Conservation (phyloP, 108 stramenopile species). For the Cyclotella sp. region DNA sequence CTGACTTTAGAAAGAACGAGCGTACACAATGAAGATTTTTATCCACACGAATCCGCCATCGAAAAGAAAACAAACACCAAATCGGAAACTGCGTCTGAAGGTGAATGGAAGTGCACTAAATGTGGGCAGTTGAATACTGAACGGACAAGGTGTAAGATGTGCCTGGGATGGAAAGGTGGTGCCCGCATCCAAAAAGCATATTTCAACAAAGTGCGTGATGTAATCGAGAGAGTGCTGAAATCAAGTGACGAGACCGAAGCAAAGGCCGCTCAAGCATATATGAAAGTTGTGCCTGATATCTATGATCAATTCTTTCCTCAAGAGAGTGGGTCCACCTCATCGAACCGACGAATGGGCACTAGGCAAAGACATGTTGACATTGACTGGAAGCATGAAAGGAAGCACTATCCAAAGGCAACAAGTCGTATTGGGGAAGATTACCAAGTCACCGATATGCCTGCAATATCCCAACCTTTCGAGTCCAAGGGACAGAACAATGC, state of each 20-base stretch:
- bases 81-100: constrained; percentile 19
- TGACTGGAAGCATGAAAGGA: constrained; percentile 74
- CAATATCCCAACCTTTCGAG: constrained; percentile 43
- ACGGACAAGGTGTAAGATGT: constrained; percentile 20
- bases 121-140: constrained; percentile 32
- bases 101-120: constrained; percentile 25
- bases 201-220: constrained; percentile 50
- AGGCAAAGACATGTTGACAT: constrained; percentile 29
- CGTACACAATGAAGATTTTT: neutral
- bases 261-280: constrained; percentile 53
- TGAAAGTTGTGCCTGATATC: constrained; percentile 17
- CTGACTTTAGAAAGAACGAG: constrained; percentile 16
- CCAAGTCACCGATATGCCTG: constrained; percentile 62
- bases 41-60: neutral
- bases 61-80: neutral
- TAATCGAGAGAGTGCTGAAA: constrained; percentile 56
- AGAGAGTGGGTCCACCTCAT: neutral
- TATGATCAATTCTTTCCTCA: constrained; percentile 16
- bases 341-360: constrained; percentile 13
- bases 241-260: constrained; percentile 40
- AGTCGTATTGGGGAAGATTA: constrained; percentile 70
- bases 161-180: constrained; percentile 19
- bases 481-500: constrained; percentile 11
- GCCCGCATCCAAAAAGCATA: constrained; percentile 22
- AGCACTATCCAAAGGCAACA: constrained; percentile 58